Evolutionary conservation across 352 stramenopile genomes (phyloP).

Genomic region (Phytopythium helicoides): DNA sequence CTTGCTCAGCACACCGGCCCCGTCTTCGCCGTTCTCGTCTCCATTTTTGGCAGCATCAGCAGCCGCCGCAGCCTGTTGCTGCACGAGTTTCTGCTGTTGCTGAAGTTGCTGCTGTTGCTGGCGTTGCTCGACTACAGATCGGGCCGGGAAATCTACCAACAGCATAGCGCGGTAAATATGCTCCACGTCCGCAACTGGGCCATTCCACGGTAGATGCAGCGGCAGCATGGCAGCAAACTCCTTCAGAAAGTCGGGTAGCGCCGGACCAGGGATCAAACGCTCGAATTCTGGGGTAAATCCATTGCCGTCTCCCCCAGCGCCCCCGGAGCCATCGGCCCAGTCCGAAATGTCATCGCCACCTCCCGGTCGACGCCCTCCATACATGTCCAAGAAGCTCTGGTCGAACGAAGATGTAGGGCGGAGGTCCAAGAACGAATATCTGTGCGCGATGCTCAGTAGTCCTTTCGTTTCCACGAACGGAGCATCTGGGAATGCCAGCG

Average conservation of each 20-base stretch:
- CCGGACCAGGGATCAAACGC: slow-evolving; percentile 71
- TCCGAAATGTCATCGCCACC: slow-evolving; percentile 13
- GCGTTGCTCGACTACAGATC: slow-evolving; percentile 66
- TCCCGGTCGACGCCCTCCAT: slow-evolving; percentile 34
- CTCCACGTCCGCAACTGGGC: slow-evolving; percentile 82
- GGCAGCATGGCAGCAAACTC: slow-evolving; percentile 81
- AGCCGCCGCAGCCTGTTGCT: slow-evolving; percentile 50
- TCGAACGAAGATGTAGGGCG: slow-evolving; percentile 54
- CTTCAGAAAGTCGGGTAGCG: slow-evolving; percentile 83
- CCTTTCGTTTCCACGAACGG: slow-evolving; percentile 82
- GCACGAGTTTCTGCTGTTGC: slow-evolving; percentile 43
- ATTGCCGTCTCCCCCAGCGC: slow-evolving; percentile 13
- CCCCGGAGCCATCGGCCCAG: slow-evolving; percentile 19
- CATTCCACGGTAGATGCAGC: slow-evolving; percentile 82
- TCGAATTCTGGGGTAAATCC: slow-evolving; percentile 39
- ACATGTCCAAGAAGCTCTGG: slow-evolving; percentile 81
- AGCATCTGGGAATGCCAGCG: slow-evolving; percentile 72
- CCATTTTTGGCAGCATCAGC: slow-evolving; percentile 32
- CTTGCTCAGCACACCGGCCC: slow-evolving; percentile 69
- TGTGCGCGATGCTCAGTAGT: slow-evolving; percentile 70
- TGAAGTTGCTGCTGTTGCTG: slow-evolving; percentile 66
- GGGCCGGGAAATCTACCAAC: slow-evolving; percentile 76
- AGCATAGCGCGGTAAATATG: slow-evolving; percentile 85
- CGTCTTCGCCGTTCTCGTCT: slow-evolving; percentile 38
- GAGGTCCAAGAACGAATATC: slow-evolving; percentile 81